Percentiles rank a stretch among this genome's conserved stretches.
phyloP scores from a whole-genome alignment of 192 early-diverging fungal species.

The Coemansia sp. region DNA sequence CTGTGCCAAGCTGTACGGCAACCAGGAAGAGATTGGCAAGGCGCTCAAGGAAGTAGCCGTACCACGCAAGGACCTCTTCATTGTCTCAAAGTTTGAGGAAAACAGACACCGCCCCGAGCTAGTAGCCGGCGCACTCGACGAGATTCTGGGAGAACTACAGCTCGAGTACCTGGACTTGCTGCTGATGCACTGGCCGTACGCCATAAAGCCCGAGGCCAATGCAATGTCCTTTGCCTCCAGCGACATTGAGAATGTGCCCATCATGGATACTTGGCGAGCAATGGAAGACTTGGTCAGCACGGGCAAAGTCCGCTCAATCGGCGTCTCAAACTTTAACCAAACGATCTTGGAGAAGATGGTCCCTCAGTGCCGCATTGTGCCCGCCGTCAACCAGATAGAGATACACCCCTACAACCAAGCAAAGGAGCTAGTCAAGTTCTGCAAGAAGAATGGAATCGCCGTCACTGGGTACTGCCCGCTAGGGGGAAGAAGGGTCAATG shows the following conservation, averaged over 20 bases:
- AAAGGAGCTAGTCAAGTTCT: slow-evolving; percentile 70
- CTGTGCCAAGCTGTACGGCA: slow-evolving; percentile 66
- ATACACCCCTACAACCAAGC: slow-evolving; percentile 69
- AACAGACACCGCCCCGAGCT: slow-evolving; percentile 62
- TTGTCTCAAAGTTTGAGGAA: slow-evolving; percentile 79
- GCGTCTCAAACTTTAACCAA: slow-evolving; percentile 80
- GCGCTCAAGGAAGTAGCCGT: slow-evolving; percentile 62
- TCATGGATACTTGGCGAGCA: slow-evolving; percentile 74
- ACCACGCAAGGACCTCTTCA: slow-evolving; percentile 73
- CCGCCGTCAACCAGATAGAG: slow-evolving; percentile 87
- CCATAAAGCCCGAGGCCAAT: slow-evolving; percentile 51
- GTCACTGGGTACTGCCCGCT: slow-evolving; percentile 84
- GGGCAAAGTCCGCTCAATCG: slow-evolving; percentile 75
- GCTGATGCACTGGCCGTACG: slow-evolving; percentile 82
- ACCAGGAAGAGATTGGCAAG: slow-evolving; percentile 77
- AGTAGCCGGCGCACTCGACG: slow-evolving; percentile 60
- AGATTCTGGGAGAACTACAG: slow-evolving; percentile 65
- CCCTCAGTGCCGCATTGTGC: slow-evolving; percentile 61
- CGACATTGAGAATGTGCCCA: slow-evolving; percentile 53
- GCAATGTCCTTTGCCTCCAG: slow-evolving; percentile 32
- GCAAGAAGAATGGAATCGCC: slow-evolving; percentile 65
- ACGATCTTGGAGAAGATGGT: slow-evolving; percentile 67
- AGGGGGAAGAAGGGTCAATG: slow-evolving; percentile 51
- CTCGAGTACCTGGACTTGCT: slow-evolving; percentile 80
- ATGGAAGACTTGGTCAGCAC: slow-evolving; percentile 76